Evolutionary conservation across 2,329 filamentous ascomycete species (phyloP).

Genomic region (Neopestalotiopsis sp.): DNA sequence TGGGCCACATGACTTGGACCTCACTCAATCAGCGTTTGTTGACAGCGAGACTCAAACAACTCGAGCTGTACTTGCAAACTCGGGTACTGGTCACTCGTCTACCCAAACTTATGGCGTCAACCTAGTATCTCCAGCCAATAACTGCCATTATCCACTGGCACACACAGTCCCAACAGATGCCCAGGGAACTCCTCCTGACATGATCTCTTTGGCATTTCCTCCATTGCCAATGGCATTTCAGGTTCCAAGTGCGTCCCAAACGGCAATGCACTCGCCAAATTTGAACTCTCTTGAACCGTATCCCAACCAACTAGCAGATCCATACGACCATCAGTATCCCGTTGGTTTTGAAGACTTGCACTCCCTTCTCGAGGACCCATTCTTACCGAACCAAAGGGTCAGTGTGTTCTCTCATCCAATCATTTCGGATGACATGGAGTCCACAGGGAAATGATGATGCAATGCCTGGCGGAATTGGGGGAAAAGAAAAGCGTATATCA

Average conservation of each 20-base stretch:
- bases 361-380: conserved; percentile 18
- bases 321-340: neutral
- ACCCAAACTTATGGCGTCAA: neutral
- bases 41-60: conserved; percentile 26
- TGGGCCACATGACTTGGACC: conserved; percentile 34
- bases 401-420: conserved; percentile 22
- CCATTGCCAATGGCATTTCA: conserved; percentile 23
- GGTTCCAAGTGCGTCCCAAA: conserved; percentile 9
- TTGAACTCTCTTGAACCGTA: neutral
- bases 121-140: neutral
- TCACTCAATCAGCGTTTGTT: conserved; percentile 39
- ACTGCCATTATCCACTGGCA: neutral
- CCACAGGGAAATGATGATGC: conserved; percentile 27
- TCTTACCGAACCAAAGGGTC: conserved; percentile 23
- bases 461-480: neutral
- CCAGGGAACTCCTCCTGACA: conserved; percentile 21
- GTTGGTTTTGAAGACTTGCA: conserved; percentile 19
- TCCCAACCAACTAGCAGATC: neutral
- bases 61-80: neutral
- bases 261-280: conserved; percentile 12
- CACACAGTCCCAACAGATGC: neutral
- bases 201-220: conserved; percentile 24
- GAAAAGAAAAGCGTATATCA: neutral
- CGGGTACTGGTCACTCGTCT: neutral
- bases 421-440: neutral